phyloP scores from a whole-genome alignment of 441 rosid genomes.

The Jatropha podagrica region DNA sequence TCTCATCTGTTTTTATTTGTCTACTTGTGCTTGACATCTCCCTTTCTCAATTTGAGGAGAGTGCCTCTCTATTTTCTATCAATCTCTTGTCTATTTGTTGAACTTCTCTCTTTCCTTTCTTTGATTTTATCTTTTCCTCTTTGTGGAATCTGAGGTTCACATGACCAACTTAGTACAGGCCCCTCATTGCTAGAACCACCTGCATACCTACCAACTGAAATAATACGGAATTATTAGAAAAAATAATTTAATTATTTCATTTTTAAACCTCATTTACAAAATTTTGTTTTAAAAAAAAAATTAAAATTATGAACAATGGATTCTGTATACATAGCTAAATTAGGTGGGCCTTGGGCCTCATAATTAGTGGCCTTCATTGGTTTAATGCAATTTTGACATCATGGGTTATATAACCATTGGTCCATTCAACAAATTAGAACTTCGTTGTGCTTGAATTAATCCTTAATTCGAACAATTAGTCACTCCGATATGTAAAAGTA shows the following conservation, averaged over 20 bases:
- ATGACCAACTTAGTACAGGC: constrained; percentile 11
- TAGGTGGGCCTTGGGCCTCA: too few relatives aligned
- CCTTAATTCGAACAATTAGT: too few relatives aligned
- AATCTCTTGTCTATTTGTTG: constrained; percentile 17
- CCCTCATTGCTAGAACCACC: background rate
- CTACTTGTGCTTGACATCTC: constrained; percentile 39
- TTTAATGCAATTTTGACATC: too few relatives aligned
- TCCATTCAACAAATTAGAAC: too few relatives aligned
- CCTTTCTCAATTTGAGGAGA: constrained; percentile 23
- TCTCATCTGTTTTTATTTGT: constrained; percentile 26
- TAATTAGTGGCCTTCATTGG: too few relatives aligned
- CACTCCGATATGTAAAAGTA: too few relatives aligned
- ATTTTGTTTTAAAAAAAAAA: too few relatives aligned
- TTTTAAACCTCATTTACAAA: too few relatives aligned
- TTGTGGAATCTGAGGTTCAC: constrained; percentile 36
- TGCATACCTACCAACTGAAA: background rate
- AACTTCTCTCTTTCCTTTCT: constrained; percentile 7
- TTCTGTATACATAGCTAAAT: too few relatives aligned
- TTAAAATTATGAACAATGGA: too few relatives aligned
- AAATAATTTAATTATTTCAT: background rate
- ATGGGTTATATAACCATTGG: too few relatives aligned
- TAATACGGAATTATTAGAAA: background rate
- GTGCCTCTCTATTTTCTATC: constrained; percentile 21
- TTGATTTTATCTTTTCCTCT: constrained; percentile 23
- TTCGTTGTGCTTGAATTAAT: too few relatives aligned